These are phyloP conservation scores for Mycena kentingensis DNA, from an alignment of 768 basidiomycete species.

Conservation along the genomic window DNA sequence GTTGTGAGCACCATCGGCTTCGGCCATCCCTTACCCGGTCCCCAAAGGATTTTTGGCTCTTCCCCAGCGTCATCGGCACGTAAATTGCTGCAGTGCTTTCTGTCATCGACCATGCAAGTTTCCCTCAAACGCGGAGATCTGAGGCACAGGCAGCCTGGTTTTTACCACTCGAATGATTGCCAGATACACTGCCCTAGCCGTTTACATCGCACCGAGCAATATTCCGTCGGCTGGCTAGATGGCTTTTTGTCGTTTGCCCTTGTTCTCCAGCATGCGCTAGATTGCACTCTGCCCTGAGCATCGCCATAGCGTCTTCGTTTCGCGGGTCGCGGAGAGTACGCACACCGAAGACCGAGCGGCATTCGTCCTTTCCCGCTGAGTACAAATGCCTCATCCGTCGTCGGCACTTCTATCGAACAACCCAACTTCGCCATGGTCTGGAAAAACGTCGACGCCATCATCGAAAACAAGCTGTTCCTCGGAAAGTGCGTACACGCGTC, in stretches of 20 bases:
- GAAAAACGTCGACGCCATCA: slow-evolving; percentile 70
- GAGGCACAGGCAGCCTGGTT: too few species aligned
- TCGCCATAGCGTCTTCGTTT: slow-evolving; percentile 20
- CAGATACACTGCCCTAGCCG: slow-evolving; percentile 1
- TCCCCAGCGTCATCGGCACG: too few species aligned
- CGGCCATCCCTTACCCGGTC: too few species aligned
- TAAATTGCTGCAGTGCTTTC: too few species aligned
- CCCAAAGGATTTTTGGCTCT: too few species aligned
- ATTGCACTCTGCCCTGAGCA: slow-evolving; percentile 12
- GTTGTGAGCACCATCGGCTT: not conserved
- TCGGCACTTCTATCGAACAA: slow-evolving; percentile 15
- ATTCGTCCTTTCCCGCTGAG: slow-evolving; percentile 9
- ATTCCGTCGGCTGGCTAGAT: not conserved
- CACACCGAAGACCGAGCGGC: slow-evolving; percentile 19
- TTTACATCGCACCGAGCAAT: slow-evolving; percentile 8
- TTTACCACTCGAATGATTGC: too few species aligned
- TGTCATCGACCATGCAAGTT: too few species aligned
- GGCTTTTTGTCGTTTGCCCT: slow-evolving; percentile 16
- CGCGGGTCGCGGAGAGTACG: slow-evolving; percentile 16
- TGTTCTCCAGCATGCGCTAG: slow-evolving; percentile 1
- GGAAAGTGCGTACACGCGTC: slow-evolving; percentile 63
- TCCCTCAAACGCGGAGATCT: too few species aligned
- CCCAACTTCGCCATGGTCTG: slow-evolving; percentile 47
- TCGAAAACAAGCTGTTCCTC: slow-evolving; percentile 65
- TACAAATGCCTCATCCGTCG: slow-evolving; percentile 24